Evolutionary conservation across 2,329 filamentous ascomycete species (phyloP).

Genomic region (Cercospora sp.): DNA sequence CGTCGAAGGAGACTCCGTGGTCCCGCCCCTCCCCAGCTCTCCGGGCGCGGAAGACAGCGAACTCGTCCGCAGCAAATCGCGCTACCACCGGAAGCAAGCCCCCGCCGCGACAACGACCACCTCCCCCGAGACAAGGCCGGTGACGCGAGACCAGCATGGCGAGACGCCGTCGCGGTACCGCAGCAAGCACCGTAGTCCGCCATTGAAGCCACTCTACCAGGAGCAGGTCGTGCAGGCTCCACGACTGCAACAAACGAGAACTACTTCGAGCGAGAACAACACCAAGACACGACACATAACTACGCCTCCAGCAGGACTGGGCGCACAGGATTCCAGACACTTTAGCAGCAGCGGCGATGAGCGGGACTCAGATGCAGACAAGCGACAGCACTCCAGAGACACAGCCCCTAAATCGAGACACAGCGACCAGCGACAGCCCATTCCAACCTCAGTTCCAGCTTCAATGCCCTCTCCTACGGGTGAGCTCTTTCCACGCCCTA

Average conservation of each 20-base stretch:
- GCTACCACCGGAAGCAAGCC: slow-evolving; percentile 34
- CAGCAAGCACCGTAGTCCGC: slow-evolving; percentile 24
- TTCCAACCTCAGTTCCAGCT: slow-evolving; percentile 7
- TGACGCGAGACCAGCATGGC: slow-evolving; percentile 18
- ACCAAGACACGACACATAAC: not conserved
- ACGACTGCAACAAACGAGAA: slow-evolving; percentile 16
- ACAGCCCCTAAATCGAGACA: slow-evolving; percentile 5
- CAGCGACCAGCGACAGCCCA: slow-evolving; percentile 1
- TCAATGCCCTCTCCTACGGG: slow-evolving; percentile 23
- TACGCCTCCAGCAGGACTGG: slow-evolving; percentile 17
- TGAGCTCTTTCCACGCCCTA: slow-evolving; percentile 37
- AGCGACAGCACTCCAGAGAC: slow-evolving; percentile 13
- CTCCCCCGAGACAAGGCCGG: slow-evolving; percentile 16
- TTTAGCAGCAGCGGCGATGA: slow-evolving; percentile 8
- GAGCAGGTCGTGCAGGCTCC: slow-evolving; percentile 22
- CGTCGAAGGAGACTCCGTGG: slow-evolving; percentile 10
- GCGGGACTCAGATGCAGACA: slow-evolving; percentile 9
- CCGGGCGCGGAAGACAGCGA: slow-evolving; percentile 25
- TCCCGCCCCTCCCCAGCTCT: slow-evolving; percentile 17
- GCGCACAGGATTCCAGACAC: slow-evolving; percentile 18
- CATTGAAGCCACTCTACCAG: slow-evolving; percentile 22
- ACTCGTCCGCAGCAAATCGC: slow-evolving; percentile 35
- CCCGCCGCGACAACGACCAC: slow-evolving; percentile 8
- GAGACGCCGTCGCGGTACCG: slow-evolving; percentile 27
- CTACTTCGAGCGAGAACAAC: slow-evolving; percentile 15